A percentile compares a stretch with the other conserved stretches of the same genome.
These are phyloP conservation scores for Lasiosphaeris hirsuta DNA, from an alignment of 495 filamentous ascomycete genomes.

Conservation along the genomic window DNA sequence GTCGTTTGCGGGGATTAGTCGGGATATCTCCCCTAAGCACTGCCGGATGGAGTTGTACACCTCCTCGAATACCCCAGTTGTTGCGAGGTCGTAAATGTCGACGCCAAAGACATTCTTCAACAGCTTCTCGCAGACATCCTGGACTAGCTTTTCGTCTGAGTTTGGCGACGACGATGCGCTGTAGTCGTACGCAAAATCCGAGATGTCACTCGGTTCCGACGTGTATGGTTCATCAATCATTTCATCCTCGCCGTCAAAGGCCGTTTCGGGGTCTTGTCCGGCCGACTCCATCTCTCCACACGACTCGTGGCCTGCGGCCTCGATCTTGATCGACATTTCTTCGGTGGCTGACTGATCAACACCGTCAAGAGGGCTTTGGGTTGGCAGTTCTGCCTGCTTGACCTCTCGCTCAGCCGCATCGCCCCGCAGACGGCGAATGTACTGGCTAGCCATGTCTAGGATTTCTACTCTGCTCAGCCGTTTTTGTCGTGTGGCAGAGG, in stretches of 20 bases:
- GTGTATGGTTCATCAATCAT: neutral
- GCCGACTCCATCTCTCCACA: too few relatives aligned
- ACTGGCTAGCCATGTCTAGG: too few relatives aligned
- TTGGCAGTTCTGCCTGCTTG: too few relatives aligned
- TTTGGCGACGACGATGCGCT: neutral
- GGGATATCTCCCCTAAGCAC: conserved; percentile 26
- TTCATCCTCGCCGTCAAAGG: neutral
- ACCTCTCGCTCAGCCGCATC: too few relatives aligned
- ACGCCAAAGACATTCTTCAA: conserved; percentile 25
- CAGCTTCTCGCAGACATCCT: conserved; percentile 22
- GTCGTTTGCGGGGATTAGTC: conserved; percentile 16
- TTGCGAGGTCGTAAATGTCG: conserved; percentile 24
- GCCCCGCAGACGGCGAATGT: too few relatives aligned
- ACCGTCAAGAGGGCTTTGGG: neutral
- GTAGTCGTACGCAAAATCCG: neutral
- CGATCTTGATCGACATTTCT: neutral
- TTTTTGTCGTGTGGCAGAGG: too few relatives aligned
- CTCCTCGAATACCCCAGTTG: conserved; percentile 8
- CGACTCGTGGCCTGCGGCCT: neutral
- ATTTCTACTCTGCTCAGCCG: too few relatives aligned
- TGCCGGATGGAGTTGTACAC: conserved; percentile 23
- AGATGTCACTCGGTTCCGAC: neutral
- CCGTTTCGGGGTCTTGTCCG: neutral
- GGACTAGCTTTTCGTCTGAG: conserved; percentile 14
- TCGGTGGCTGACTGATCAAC: neutral